Conservation (phyloP, 768 basidiomycete genomes). For the Trametes punicea region DNA sequence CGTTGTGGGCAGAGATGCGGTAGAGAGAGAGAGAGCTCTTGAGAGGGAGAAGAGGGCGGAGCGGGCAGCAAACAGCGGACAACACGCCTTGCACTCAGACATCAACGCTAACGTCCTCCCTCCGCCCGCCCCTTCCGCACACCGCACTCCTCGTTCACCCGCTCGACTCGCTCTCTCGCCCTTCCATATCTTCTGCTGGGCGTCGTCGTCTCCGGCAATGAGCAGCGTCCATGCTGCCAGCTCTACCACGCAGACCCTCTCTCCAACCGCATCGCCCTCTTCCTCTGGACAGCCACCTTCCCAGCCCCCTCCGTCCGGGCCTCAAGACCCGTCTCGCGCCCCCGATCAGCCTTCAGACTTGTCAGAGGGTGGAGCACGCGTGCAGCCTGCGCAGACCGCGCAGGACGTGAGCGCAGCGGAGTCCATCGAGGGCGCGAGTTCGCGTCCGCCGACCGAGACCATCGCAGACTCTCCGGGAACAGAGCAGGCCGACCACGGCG, state of each 20-base stretch:
- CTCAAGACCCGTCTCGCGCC: constrained; percentile 13
- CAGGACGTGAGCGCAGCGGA: constrained; percentile 3
- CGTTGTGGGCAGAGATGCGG: constrained; percentile 9
- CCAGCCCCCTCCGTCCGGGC: constrained; percentile 15
- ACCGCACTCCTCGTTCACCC: constrained; percentile 8
- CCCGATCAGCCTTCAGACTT: constrained; percentile 4
- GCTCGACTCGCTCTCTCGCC: not conserved
- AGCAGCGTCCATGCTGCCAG: constrained; percentile 40
- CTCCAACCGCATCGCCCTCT: constrained; percentile 29
- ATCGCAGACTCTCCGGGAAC: constrained; percentile 4
- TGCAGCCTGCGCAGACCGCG: constrained; percentile 2
- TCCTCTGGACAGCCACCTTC: constrained; percentile 31
- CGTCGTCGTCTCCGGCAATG: constrained; percentile 29
- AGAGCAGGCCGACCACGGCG: constrained; percentile 8
- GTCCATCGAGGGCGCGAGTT: constrained; percentile 1
- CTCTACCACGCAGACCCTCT: constrained; percentile 32
- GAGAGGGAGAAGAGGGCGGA: constrained; percentile 72
- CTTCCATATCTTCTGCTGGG: constrained; percentile 23
- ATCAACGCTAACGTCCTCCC: constrained; percentile 25
- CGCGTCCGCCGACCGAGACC: constrained; percentile 1
- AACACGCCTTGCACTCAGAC: constrained; percentile 27
- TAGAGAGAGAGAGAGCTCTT: too few species aligned
- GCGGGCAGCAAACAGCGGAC: constrained; percentile 28
- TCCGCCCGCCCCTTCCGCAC: constrained; percentile 6
- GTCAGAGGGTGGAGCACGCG: constrained; percentile 21